Percentiles rank a stretch among this genome's conserved stretches.
phyloP scores from a whole-genome alignment of 495 filamentous ascomycete genomes.

The Podospora pseudoanserina region DNA sequence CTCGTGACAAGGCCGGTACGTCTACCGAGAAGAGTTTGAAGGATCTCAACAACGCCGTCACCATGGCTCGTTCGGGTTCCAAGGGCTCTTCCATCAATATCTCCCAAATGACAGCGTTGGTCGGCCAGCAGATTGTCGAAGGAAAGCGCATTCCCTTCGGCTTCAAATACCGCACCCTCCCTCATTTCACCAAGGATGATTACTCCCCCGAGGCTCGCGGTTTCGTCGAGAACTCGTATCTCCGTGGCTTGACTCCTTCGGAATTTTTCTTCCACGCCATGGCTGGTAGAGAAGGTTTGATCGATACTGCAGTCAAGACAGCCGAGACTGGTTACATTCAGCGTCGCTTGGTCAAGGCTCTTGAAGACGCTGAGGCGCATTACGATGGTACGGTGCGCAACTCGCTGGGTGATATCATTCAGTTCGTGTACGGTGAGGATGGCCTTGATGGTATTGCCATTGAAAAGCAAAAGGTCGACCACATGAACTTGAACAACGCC shows the following conservation, averaged over 20 bases:
- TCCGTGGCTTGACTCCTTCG: slow-evolving; percentile 88
- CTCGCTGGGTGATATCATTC: slow-evolving; percentile 92
- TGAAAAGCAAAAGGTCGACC: slow-evolving; percentile 85
- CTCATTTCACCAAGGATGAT: slow-evolving; percentile 98
- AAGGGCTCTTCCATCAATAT: slow-evolving; percentile 99
- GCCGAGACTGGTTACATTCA: slow-evolving; percentile 99
- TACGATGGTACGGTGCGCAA: slow-evolving; percentile 98
- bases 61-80: slow-evolving; percentile 93
- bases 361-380: slow-evolving; percentile 96
- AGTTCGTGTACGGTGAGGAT: slow-evolving; percentile 97
- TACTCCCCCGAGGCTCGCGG: slow-evolving; percentile 95
- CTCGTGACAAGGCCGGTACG: slow-evolving; percentile 94
- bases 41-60: slow-evolving; percentile 90
- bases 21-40: slow-evolving; percentile 86
- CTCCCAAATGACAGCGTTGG: slow-evolving; percentile 96
- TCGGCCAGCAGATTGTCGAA: slow-evolving; percentile 96
- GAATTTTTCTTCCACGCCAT: slow-evolving; percentile 99
- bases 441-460: slow-evolving; percentile 88
- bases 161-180: slow-evolving; percentile 96
- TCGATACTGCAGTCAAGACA: slow-evolving; percentile 99
- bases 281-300: slow-evolving; percentile 99
- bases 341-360: slow-evolving; percentile 92
- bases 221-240: slow-evolving; percentile 98
- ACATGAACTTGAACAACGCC: slow-evolving; percentile 67
- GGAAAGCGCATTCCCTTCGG: slow-evolving; percentile 99